These are phyloP conservation scores for Aspergillus ochraceus DNA, from an alignment of 2,329 filamentous ascomycete genomes.

Conservation along the genomic window DNA sequence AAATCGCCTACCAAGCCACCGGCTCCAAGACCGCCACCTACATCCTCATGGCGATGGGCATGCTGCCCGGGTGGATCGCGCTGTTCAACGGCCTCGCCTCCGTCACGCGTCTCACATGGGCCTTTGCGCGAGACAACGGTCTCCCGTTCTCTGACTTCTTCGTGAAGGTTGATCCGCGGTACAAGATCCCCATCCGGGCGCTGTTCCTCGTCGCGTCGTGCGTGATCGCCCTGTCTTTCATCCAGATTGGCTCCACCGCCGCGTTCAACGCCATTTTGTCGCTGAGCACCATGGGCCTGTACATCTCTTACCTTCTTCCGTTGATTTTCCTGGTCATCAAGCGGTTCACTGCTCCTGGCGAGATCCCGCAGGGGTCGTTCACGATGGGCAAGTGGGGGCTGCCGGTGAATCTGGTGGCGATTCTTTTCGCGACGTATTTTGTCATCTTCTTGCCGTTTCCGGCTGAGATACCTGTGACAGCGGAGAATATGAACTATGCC, in stretches of 20 bases:
- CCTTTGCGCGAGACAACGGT: conserved; percentile 46
- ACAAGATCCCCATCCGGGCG: conserved; percentile 43
- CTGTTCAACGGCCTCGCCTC: conserved; percentile 30
- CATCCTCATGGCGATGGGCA: conserved; percentile 41
- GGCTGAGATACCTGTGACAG: conserved; percentile 28
- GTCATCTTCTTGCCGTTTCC: conserved; percentile 35
- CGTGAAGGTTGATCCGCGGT: conserved; percentile 28
- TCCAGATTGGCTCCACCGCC: conserved; percentile 50
- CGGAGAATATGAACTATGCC: conserved; percentile 36
- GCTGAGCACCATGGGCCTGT: conserved; percentile 48
- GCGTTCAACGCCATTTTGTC: conserved; percentile 56
- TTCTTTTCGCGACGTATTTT: conserved; percentile 31
- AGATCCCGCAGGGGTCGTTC: conserved; percentile 27
- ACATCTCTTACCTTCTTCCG: conserved; percentile 51
- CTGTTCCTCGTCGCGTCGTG: conserved; percentile 23
- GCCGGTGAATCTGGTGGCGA: conserved; percentile 27
- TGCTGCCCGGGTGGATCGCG: conserved; percentile 24
- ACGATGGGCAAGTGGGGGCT: conserved; percentile 29
- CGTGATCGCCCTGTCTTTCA: conserved; percentile 18
- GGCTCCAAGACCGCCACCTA: conserved; percentile 40
- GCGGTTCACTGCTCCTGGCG: conserved; percentile 17
- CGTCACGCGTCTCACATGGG: conserved; percentile 43
- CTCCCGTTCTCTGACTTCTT: conserved; percentile 37
- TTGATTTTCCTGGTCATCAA: conserved; percentile 35
- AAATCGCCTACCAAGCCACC: conserved; percentile 52